Base-by-base conservation (phyloP, 1,284 basidiomycete species). In the Tylopilus orsonianus region DNA sequence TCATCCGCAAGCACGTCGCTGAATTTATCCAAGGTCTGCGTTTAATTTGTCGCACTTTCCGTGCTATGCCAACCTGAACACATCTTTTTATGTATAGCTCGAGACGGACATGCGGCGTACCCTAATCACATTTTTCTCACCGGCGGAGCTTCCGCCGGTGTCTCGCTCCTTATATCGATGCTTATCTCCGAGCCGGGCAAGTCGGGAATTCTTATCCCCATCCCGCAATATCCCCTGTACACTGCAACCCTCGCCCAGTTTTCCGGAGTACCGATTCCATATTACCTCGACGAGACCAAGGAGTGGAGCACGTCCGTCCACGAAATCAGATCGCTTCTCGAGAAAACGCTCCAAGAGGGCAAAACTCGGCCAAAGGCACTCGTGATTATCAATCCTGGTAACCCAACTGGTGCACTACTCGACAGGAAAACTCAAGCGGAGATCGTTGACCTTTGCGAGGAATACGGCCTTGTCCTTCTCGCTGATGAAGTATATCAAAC, bases 171-270 rank as follows among this genome's bases (percentile, higher is more conserved):
- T 46, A 84, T 99, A 56, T 84, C 85, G 65, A 82, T 91, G 71
- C 79, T 95, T 53, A 86, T 94, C 60, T 63, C 73, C 9, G 71
- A 78, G 22, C 74, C 79, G 5, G 77, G 79, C 14, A 75, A 77
- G 18, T 80, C 83, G 42, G 93, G 91, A 8, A 80, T 96, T 57
- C 78, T 96, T 53, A 98, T 99, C 63, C 96, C 96, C 20, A 98
- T 99, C 56, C 96, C 96, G 1, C 96, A 99, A 74, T 99, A 99
- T 68, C 96, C 96, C 1, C 79, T 99, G 14, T 97, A 98, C 72
- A 97, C 94, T 37, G 96, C 96, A 19, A 87, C 94, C 0, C 85
- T 99, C 42, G 90, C 95, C 0, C 86, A 94, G 61, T 85, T 83
- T 69, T 75, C 79, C 40, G 94, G 94, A 19, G 75, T 81, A n/a